phyloP scores from a whole-genome alignment of 2,329 filamentous ascomycete species.

The Magnaporthales sp. region DNA sequence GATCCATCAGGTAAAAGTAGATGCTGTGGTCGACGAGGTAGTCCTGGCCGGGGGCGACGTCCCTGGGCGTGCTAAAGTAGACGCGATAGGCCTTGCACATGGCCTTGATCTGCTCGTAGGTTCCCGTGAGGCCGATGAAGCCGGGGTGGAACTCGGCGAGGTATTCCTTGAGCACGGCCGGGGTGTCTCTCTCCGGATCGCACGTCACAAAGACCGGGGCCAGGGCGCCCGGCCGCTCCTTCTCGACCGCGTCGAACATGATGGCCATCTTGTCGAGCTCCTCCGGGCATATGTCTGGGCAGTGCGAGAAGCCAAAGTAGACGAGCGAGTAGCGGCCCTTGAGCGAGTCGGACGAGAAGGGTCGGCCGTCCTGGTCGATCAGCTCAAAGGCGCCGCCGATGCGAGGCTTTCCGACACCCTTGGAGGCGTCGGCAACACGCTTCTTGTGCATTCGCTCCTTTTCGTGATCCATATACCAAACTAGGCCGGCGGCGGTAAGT shows the following conservation, averaged over 20 bases:
- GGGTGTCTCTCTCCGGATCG: conserved; percentile 85
- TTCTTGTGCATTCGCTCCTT: conserved; percentile 86
- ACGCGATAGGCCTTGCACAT: conserved; percentile 95
- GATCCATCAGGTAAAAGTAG: conserved; percentile 99
- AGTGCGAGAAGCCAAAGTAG: conserved; percentile 98
- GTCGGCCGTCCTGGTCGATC: conserved; percentile 70
- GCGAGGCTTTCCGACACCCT: conserved; percentile 86
- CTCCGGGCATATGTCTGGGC: conserved; percentile 96
- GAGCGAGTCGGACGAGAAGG: conserved; percentile 71
- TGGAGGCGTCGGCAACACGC: conserved; percentile 81
- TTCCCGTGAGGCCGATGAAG: conserved; percentile 84
- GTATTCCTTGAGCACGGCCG: conserved; percentile 76
- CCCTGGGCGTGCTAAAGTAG: conserved; percentile 87
- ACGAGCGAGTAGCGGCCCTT: conserved; percentile 79
- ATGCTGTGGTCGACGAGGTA: conserved; percentile 98
- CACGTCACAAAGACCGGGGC: conserved; percentile 89
- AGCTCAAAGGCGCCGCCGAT: conserved; percentile 83
- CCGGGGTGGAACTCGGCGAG: conserved; percentile 82
- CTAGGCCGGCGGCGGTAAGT: conserved; percentile 63
- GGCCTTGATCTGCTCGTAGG: conserved; percentile 86
- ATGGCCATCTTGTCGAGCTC: conserved; percentile 99
- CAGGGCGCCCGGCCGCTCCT: conserved; percentile 42
- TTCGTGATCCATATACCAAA: conserved; percentile 88
- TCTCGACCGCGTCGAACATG: conserved; percentile 71
- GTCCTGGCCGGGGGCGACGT: conserved; percentile 87